Evolutionary conservation across 371 early-diverging fungal genomes (phyloP).

Genomic region (Massospora cicadina): DNA sequence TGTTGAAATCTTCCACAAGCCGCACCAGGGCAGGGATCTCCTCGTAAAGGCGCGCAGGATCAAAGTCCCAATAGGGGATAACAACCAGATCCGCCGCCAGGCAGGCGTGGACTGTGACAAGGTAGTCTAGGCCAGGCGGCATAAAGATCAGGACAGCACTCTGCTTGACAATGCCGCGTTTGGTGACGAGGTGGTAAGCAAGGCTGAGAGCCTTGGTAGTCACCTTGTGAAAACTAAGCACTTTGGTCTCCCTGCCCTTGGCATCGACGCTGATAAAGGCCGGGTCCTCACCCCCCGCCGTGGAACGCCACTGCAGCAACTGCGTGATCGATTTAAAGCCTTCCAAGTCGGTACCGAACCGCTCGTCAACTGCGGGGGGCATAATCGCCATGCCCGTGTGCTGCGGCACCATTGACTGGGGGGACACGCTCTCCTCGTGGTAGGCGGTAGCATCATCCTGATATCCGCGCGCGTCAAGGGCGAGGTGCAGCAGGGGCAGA

Average conservation of each 20-base stretch:
- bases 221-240: slow-evolving; percentile 48
- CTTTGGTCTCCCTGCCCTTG: slow-evolving; percentile 36
- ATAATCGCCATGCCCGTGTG: slow-evolving; percentile 46
- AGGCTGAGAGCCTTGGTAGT: slow-evolving; percentile 41
- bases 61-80: slow-evolving; percentile 50
- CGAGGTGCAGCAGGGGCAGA: neutral
- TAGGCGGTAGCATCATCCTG: neutral
- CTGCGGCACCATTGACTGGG: slow-evolving; percentile 29
- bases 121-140: slow-evolving; percentile 51
- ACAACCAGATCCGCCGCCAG: slow-evolving; percentile 54
- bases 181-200: slow-evolving; percentile 33
- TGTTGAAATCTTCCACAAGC: slow-evolving; percentile 34
- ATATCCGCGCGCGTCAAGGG: neutral
- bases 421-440: slow-evolving; percentile 9
- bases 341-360: slow-evolving; percentile 43
- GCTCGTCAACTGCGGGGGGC: slow-evolving; percentile 38
- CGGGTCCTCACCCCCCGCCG: slow-evolving; percentile 37
- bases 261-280: slow-evolving; percentile 42
- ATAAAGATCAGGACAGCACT: slow-evolving; percentile 45
- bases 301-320: slow-evolving; percentile 47
- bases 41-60: slow-evolving; percentile 40
- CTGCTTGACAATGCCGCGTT: slow-evolving; percentile 32
- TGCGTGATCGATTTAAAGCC: slow-evolving; percentile 44
- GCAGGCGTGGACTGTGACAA: slow-evolving; percentile 60
- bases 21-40: slow-evolving; percentile 40